A percentile compares a stretch with the other conserved stretches of the same genome.
Conservation (phyloP, 305 asterid genomes). For the Solanum hybrid region DNA sequence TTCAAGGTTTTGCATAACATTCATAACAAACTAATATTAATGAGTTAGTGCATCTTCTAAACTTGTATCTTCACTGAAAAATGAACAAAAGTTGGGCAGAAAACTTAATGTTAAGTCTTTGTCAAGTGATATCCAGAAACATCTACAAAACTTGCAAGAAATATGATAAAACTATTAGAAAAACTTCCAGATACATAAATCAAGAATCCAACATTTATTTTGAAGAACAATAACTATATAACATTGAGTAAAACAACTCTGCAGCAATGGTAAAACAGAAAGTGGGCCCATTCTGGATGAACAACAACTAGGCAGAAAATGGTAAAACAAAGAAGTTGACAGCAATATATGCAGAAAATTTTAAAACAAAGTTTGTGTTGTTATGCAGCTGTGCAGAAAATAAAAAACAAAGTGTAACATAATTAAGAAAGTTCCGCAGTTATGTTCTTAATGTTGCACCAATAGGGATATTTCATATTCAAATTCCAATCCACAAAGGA, state of each 20-base stretch:
- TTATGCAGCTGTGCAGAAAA: neutral
- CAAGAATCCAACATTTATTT: neutral
- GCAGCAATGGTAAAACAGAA: too few species aligned
- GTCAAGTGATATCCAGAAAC: neutral
- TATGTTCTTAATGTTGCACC: too few species aligned
- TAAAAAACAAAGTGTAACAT: too few species aligned
- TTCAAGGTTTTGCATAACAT: neutral
- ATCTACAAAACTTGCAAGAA: neutral
- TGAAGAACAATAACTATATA: neutral
- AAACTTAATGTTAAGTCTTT: neutral
- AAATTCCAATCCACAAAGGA: too few species aligned
- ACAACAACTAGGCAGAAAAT: neutral
- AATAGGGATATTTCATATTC: too few species aligned
- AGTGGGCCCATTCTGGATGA: neutral
- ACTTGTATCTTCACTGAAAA: neutral
- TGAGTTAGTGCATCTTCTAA: neutral
- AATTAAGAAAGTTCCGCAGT: too few species aligned
- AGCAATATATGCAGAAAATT: neutral
- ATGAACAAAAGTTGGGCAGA: neutral
- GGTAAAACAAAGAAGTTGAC: neutral
- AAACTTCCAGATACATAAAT: neutral
- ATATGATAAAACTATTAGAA: neutral
- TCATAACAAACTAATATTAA: too few species aligned
- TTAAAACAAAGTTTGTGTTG: neutral
- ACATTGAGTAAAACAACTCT: neutral